These are phyloP conservation scores for Rhynchosporium secalis DNA, from an alignment of 2,329 filamentous ascomycete genomes.

Conservation along the genomic window DNA sequence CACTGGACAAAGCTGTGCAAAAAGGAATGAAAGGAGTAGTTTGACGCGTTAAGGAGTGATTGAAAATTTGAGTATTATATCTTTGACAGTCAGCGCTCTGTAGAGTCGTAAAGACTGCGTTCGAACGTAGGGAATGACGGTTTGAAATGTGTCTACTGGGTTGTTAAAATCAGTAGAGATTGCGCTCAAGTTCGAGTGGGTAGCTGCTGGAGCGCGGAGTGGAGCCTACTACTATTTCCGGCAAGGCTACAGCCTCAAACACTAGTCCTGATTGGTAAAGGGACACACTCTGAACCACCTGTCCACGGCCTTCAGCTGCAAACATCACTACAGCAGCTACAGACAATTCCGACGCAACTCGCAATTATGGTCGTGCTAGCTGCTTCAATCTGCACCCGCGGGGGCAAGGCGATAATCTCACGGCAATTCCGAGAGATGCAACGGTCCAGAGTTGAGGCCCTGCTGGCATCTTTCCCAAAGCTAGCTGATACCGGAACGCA, in stretches of 20 bases:
- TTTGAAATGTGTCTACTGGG: neutral
- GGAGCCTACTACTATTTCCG: neutral
- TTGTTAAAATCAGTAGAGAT: neutral
- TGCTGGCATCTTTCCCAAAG: conserved; percentile 96
- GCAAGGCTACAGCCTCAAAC: neutral
- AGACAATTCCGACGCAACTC: conserved; percentile 5
- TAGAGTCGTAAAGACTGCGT: neutral
- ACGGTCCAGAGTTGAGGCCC: conserved; percentile 91
- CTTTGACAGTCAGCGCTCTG: neutral
- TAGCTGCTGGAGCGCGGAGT: neutral
- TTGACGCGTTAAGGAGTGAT: neutral
- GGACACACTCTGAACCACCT: conserved; percentile 9
- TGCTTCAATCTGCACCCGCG: conserved; percentile 97
- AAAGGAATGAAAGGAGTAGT: no score
- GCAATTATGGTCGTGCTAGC: conserved; percentile 72
- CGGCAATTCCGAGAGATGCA: conserved; percentile 98
- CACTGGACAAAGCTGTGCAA: neutral
- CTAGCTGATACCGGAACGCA: conserved; percentile 94
- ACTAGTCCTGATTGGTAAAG: neutral
- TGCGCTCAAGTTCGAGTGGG: neutral
- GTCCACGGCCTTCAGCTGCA: neutral
- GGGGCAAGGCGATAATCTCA: conserved; percentile 96
- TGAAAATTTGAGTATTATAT: neutral
- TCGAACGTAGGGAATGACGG: neutral
- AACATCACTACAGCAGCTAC: neutral